These are phyloP conservation scores for Penicillium sp. DNA, from an alignment of 2,329 filamentous ascomycete species.

Conservation along the genomic window DNA sequence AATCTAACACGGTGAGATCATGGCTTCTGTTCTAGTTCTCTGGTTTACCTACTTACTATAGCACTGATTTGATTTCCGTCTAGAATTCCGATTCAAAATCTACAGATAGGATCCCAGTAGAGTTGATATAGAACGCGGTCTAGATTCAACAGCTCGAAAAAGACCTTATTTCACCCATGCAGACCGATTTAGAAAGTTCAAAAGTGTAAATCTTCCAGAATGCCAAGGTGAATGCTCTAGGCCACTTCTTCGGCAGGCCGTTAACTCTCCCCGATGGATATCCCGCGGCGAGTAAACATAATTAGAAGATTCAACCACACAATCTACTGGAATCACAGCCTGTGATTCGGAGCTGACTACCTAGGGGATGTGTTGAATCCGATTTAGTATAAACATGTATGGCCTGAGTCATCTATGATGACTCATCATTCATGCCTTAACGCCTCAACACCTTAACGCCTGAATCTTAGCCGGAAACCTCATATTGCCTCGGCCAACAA, in stretches of 20 bases:
- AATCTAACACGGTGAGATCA: not conserved
- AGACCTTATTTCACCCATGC: not conserved
- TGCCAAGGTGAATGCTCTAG: not conserved
- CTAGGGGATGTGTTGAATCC: not conserved
- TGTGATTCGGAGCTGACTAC: not conserved
- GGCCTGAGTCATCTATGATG: not conserved
- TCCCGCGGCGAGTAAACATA: not conserved
- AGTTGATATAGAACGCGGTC: not conserved
- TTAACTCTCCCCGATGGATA: not conserved
- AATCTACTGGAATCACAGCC: not conserved
- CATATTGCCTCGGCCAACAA: not conserved
- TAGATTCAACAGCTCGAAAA: not conserved
- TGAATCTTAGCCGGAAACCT: not conserved
- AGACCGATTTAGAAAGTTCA: not conserved
- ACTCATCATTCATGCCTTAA: not conserved
- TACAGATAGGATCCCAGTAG: not conserved
- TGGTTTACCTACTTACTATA: not conserved
- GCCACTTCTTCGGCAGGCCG: not conserved
- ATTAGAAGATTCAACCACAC: not conserved
- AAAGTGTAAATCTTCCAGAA: constrained; percentile 5
- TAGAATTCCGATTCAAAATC: not conserved
- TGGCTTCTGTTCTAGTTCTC: not conserved
- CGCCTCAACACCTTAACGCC: not conserved
- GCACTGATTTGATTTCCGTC: not conserved
- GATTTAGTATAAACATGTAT: not conserved